Percentiles rank a stretch among this genome's conserved stretches.
These are phyloP conservation scores for Penicilliopsis zonata DNA, from an alignment of 495 filamentous ascomycete genomes.

Conservation along the genomic window DNA sequence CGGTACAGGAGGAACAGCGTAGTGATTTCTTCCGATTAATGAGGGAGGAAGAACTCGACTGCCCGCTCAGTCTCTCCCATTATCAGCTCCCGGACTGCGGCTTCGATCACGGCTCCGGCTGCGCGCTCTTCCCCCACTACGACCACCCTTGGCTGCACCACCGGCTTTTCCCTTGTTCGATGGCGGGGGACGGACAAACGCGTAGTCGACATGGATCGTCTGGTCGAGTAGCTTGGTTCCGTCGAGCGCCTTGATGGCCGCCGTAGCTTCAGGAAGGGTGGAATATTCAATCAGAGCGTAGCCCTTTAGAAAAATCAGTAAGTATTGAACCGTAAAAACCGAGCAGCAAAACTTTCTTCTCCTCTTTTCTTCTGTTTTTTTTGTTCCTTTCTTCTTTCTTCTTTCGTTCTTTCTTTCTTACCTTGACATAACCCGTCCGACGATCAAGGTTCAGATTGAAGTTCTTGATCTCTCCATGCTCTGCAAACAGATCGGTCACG, in stretches of 20 bases:
- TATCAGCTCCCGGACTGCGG: slow-evolving; percentile 40
- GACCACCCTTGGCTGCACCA: slow-evolving; percentile 33
- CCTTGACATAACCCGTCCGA: slow-evolving; percentile 96
- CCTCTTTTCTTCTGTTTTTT: too few species aligned
- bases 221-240: slow-evolving; percentile 80
- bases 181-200: slow-evolving; percentile 89
- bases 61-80: slow-evolving; percentile 18
- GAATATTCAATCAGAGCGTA: slow-evolving; percentile 92
- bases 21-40: too few species aligned
- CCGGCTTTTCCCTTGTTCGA: slow-evolving; percentile 45
- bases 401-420: too few species aligned
- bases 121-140: slow-evolving; percentile 38
- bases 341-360: too few species aligned
- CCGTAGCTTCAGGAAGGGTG: slow-evolving; percentile 72
- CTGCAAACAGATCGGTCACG: slow-evolving; percentile 84
- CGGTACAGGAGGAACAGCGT: too few species aligned
- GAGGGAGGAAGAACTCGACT: background rate
- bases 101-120: slow-evolving; percentile 45
- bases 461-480: slow-evolving; percentile 97
- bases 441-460: slow-evolving; percentile 90
- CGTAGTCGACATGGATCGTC: slow-evolving; percentile 86
- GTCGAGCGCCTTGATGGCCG: slow-evolving; percentile 76
- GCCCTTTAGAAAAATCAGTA: too few species aligned
- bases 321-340: too few species aligned
- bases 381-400: too few species aligned